Evolutionary conservation across 2,329 filamentous ascomycete genomes (phyloP).

Genomic region (Cercospora sesami): DNA sequence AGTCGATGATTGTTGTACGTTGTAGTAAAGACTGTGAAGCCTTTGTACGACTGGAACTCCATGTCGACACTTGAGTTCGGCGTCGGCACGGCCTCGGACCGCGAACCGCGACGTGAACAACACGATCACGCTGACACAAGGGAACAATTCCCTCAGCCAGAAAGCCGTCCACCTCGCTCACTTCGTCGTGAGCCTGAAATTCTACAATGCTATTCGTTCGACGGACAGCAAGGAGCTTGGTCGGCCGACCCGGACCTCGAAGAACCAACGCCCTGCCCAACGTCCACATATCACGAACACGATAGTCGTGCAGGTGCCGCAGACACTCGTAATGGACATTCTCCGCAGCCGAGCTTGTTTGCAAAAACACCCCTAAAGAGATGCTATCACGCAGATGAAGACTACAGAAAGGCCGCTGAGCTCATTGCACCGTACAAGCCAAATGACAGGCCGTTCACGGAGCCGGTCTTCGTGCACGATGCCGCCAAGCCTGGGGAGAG

Average conservation of each 20-base stretch:
- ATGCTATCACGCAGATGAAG: neutral
- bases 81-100: neutral
- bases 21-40: neutral
- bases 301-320: neutral
- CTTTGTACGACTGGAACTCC: neutral
- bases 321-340: neutral
- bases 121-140: neutral
- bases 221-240: neutral
- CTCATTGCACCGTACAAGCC: neutral
- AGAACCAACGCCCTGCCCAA: neutral
- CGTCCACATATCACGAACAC: neutral
- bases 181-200: neutral
- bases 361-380: neutral
- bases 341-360: neutral
- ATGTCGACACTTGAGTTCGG: neutral
- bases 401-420: neutral
- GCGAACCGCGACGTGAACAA: neutral
- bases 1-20: neutral
- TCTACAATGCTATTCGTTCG: neutral
- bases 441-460: neutral
- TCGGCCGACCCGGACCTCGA: neutral
- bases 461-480: neutral
- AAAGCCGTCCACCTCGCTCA: neutral
- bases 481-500: neutral
- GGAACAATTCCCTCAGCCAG: neutral